Conservation (phyloP, 2,329 filamentous ascomycete species). For the Paecilomyces dactylethromorphus region DNA sequence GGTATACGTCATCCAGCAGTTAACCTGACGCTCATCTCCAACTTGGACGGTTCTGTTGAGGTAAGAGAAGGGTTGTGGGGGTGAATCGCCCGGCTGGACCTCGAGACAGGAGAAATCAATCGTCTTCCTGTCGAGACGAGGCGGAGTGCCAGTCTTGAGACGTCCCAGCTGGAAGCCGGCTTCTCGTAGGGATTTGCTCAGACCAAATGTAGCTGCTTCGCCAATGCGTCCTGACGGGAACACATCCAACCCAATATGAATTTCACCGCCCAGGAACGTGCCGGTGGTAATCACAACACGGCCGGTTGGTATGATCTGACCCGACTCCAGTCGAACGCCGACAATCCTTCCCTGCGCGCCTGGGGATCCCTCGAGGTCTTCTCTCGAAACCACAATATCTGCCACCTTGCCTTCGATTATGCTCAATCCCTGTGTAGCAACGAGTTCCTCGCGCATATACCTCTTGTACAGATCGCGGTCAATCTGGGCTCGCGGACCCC, state of each 20-base stretch:
- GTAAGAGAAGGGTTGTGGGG: conserved; percentile 86
- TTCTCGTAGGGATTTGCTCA: conserved; percentile 82
- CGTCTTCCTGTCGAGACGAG: conserved; percentile 70
- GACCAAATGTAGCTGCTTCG: conserved; percentile 83
- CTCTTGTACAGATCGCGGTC: conserved; percentile 82
- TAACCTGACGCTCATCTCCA: conserved; percentile 61
- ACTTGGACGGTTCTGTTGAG: conserved; percentile 74
- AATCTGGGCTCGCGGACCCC: conserved; percentile 95
- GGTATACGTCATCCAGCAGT: conserved; percentile 83
- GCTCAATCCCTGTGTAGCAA: conserved; percentile 68
- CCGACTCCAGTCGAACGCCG: conserved; percentile 80
- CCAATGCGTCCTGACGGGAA: conserved; percentile 89
- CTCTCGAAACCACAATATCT: conserved; percentile 72
- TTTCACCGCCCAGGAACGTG: conserved; percentile 91
- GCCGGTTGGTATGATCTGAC: conserved; percentile 71
- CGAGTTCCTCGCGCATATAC: conserved; percentile 83
- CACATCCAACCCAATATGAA: conserved; percentile 81
- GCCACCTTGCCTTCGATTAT: conserved; percentile 83
- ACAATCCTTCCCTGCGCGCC: conserved; percentile 65
- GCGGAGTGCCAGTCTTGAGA: conserved; percentile 92
- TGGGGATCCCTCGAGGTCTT: conserved; percentile 39
- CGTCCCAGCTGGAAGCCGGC: conserved; percentile 86
- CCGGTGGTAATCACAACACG: conserved; percentile 93
- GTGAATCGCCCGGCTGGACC: conserved; percentile 72
- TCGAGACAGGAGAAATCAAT: conserved; percentile 73